These are phyloP conservation scores for Colletotrichum sp. DNA, from an alignment of 2,329 filamentous ascomycete genomes.

Conservation along the genomic window DNA sequence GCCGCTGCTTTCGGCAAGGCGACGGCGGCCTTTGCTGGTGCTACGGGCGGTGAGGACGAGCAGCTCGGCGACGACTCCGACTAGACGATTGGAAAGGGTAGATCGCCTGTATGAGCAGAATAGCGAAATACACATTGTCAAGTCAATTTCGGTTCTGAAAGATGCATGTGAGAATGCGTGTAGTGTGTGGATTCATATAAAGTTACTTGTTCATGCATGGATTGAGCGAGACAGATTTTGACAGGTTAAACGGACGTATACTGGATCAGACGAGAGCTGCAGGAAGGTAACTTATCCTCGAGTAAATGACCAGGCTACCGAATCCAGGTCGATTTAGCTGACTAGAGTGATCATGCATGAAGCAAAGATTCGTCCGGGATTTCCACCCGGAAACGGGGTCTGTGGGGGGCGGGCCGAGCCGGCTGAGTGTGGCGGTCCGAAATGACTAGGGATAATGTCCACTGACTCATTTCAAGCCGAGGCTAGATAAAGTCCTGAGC, in stretches of 20 bases:
- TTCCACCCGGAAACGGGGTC: neutral
- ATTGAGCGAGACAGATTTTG: neutral
- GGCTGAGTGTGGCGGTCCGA: neutral
- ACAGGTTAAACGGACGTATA: neutral
- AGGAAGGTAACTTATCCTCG: neutral
- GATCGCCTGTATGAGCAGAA: neutral
- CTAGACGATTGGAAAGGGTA: neutral
- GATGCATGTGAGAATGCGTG: neutral
- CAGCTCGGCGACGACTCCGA: constrained; percentile 8
- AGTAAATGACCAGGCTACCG: neutral
- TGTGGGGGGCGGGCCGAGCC: neutral
- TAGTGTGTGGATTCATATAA: accelerated
- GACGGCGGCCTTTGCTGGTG: neutral
- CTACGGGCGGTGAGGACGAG: constrained; percentile 8
- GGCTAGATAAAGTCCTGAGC: neutral
- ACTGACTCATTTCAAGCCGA: neutral
- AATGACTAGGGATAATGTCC: neutral
- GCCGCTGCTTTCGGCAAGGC: constrained; percentile 8
- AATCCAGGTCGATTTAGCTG: neutral
- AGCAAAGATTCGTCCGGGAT: neutral
- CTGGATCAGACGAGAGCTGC: neutral
- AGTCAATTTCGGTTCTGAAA: neutral
- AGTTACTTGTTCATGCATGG: neutral
- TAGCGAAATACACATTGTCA: neutral
- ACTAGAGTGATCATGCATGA: neutral